Evolutionary conservation across 495 filamentous ascomycete species (phyloP).

Genomic region (Trypethelium eluteriae): DNA sequence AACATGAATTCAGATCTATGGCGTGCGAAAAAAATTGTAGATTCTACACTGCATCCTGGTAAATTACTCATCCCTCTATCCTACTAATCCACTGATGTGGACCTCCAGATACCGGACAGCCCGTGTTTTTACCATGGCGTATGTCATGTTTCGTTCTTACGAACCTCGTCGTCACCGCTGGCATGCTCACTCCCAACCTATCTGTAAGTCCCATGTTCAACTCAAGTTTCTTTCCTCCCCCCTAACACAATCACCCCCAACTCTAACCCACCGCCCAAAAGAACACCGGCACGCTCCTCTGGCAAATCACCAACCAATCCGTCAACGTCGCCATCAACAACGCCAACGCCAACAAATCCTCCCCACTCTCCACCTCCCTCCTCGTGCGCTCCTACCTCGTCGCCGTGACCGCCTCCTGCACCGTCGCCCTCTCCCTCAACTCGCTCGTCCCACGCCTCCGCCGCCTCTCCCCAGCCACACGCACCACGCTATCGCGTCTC

Average conservation of each 20-base stretch:
- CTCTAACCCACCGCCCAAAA: slow-evolving; percentile 30
- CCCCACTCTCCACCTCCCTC: slow-evolving; percentile 68
- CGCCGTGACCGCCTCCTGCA: slow-evolving; percentile 85
- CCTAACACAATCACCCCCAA: background rate
- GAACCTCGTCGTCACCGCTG: slow-evolving; percentile 91
- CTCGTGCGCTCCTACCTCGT: slow-evolving; percentile 84
- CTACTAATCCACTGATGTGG: slow-evolving; percentile 9
- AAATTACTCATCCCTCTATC: slow-evolving; percentile 22
- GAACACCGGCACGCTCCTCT: slow-evolving; percentile 81
- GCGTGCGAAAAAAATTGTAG: slow-evolving; percentile 91
- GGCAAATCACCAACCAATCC: slow-evolving; percentile 95
- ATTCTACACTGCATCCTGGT: slow-evolving; percentile 93
- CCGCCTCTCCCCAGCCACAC: slow-evolving; percentile 61
- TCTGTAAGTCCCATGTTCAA: slow-evolving; percentile 40
- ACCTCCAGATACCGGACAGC: slow-evolving; percentile 72
- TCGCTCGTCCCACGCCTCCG: slow-evolving; percentile 78
- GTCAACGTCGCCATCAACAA: slow-evolving; percentile 97
- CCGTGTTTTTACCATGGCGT: slow-evolving; percentile 88
- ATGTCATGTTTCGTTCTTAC: slow-evolving; percentile 95
- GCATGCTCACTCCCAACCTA: slow-evolving; percentile 89
- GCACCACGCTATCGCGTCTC: slow-evolving; percentile 66
- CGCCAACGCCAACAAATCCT: slow-evolving; percentile 94
- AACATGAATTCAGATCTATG: slow-evolving; percentile 85
- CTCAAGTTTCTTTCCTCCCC: background rate
- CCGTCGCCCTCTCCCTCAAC: slow-evolving; percentile 88